Evolutionary conservation across 495 filamentous ascomycete species (phyloP).

Genomic region (Penicillium tannophilum): DNA sequence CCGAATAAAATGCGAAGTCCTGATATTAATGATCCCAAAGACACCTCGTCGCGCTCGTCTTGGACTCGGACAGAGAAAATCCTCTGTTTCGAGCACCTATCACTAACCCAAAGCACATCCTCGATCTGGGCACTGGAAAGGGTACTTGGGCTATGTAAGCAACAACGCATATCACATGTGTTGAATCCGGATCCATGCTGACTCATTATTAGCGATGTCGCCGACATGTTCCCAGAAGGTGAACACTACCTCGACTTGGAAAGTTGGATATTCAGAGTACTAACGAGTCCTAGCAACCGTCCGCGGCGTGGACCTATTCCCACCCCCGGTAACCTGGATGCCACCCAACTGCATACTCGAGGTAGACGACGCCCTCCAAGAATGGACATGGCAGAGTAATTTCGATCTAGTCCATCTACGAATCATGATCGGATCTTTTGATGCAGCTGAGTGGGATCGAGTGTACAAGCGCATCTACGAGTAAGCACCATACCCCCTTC

Average conservation of each 20-base stretch:
- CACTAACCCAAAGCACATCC: constrained; percentile 5
- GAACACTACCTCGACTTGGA: neutral
- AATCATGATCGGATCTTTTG: constrained; percentile 25
- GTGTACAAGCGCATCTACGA: constrained; percentile 27
- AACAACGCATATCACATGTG: neutral
- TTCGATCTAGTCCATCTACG: constrained; percentile 37
- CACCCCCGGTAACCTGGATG: constrained; percentile 26
- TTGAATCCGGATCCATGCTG: neutral
- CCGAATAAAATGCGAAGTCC: neutral
- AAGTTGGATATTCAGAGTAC: neutral
- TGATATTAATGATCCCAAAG: neutral
- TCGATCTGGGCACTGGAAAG: constrained; percentile 17
- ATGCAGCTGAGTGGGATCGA: constrained; percentile 24
- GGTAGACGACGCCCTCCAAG: constrained; percentile 31
- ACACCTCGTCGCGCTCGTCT: constrained; percentile 12
- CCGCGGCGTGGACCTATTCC: constrained; percentile 27
- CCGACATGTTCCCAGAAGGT: neutral
- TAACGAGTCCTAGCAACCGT: constrained; percentile 16
- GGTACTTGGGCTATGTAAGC: constrained; percentile 17
- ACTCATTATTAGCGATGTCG: neutral
- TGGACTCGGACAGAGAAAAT: constrained; percentile 8
- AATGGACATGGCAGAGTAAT: constrained; percentile 29
- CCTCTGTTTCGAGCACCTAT: constrained; percentile 17
- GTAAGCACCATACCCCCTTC: neutral
- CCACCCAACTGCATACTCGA: constrained; percentile 37